Conservation (phyloP, 805 yeast species). For the Maudiozyma barnettii region DNA sequence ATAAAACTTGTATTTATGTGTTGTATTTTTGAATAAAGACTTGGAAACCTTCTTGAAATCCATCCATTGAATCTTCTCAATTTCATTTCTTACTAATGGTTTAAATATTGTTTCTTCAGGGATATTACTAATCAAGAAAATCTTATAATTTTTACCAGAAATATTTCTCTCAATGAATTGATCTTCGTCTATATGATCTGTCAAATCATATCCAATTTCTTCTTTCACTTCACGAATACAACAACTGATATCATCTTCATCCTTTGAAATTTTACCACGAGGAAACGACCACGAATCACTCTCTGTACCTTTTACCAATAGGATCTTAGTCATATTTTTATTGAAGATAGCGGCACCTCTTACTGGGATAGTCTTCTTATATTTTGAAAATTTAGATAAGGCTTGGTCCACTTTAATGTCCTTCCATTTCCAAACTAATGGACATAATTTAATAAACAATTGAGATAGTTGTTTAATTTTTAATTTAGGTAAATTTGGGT, state of each 20-base stretch:
- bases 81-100: constrained; percentile 84
- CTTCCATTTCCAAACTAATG: constrained; percentile 68
- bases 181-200: constrained; percentile 54
- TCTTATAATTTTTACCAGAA: constrained; percentile 74
- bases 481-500: constrained; percentile 67
- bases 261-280: constrained; percentile 90
- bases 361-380: constrained; percentile 87
- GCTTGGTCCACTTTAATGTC: constrained; percentile 71
- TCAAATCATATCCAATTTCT: constrained; percentile 86
- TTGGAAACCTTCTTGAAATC: constrained; percentile 41
- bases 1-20: constrained; percentile 28
- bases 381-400: constrained; percentile 64
- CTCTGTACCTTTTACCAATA: constrained; percentile 79
- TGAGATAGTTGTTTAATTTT: constrained; percentile 71
- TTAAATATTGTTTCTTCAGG: constrained; percentile 67
- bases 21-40: constrained; percentile 21
- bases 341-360: constrained; percentile 90
- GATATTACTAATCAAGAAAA: constrained; percentile 66
- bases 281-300: constrained; percentile 91
- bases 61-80: constrained; percentile 72
- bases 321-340: constrained; percentile 52
- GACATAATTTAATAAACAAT: constrained; percentile 57
- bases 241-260: constrained; percentile 79
- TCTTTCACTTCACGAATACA: constrained; percentile 88
- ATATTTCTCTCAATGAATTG: constrained; percentile 76